phyloP scores from a whole-genome alignment of 495 filamentous ascomycete genomes.

The Penicillium goetzii region DNA sequence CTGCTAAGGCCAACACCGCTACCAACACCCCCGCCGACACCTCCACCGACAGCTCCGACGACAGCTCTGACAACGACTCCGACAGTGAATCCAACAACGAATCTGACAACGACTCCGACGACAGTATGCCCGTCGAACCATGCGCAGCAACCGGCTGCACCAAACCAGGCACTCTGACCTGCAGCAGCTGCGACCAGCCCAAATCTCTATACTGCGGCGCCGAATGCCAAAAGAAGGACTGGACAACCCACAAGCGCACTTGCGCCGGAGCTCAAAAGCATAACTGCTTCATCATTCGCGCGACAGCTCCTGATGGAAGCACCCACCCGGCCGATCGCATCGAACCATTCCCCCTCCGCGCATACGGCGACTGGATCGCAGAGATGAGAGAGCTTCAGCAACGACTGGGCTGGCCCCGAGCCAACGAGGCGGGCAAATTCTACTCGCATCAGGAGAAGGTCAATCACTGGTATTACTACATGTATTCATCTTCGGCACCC shows the following conservation, averaged over 20 bases:
- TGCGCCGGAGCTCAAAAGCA: slow-evolving; percentile 10
- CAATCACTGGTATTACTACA: slow-evolving; percentile 23
- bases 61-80: too few relatives aligned
- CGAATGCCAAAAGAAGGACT: slow-evolving; percentile 9
- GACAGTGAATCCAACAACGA: too few relatives aligned
- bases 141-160: slow-evolving; percentile 54
- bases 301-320: neutral
- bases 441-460: slow-evolving; percentile 17
- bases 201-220: slow-evolving; percentile 13
- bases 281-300: slow-evolving; percentile 12
- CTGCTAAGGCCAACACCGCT: too few relatives aligned
- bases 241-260: slow-evolving; percentile 1
- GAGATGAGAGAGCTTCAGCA: slow-evolving; percentile 23
- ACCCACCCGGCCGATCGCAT: slow-evolving; percentile 4
- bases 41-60: too few relatives aligned
- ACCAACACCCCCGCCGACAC: too few relatives aligned
- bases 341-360: slow-evolving; percentile 24
- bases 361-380: slow-evolving; percentile 18
- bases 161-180: neutral
- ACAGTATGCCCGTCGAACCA: slow-evolving; percentile 68
- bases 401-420: slow-evolving; percentile 7
- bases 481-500: neutral
- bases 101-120: neutral
- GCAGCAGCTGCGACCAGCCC: neutral
- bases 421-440: slow-evolving; percentile 25